Evolutionary conservation across 305 asterid genomes (phyloP), one percentile per base, ranked within the genome.

Genomic region (Fraxinus sp.): DNA sequence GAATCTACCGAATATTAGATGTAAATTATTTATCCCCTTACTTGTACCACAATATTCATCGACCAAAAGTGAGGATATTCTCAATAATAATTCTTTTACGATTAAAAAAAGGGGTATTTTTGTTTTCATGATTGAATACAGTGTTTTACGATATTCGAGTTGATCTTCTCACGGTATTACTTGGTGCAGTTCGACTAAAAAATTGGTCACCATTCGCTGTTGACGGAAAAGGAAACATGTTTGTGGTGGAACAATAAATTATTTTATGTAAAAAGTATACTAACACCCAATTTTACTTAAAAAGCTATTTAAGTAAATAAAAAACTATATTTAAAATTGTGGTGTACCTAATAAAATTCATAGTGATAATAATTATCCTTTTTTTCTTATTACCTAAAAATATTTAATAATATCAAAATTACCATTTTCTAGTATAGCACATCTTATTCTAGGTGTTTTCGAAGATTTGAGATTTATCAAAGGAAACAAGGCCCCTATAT

Each of bases 111-210:
- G 2, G 11, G 83, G 73, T 14, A 0, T 75, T 55, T 68, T 22
- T 36, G 80, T 68, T 74, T 77, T 33, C 28, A 74, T 64, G 80
- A 82, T 57, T 18, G 59, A 81, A 79, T 71, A 46, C 79, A 46
- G 11, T 22, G 74, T 66, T 81, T 80, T 78, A 37, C 66, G 78
- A 16, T 79, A 78, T 78, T 68, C 39, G 81, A 62, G 70, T 26
- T 59, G 78, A 46, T 73, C 78, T 74, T 52, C 26, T 59, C 41
- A 80, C 28, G 16, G 11, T 82, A 73, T 3, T 72, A 44, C 74
- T 79, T 49, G 82, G 44, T 78, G 85, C 77, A 37, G 82, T 30
- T 81, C 36, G 5, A 44, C n/a, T 11, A 44, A 44, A 44, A 44
- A 11, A 44, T 44, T 44, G 55, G 16, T 44, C 55, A 44, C 16